Percentiles rank a stretch among this genome's conserved stretches.
These are phyloP conservation scores for Thelonectria olida DNA, from an alignment of 2,329 filamentous ascomycete genomes.

Conservation along the genomic window DNA sequence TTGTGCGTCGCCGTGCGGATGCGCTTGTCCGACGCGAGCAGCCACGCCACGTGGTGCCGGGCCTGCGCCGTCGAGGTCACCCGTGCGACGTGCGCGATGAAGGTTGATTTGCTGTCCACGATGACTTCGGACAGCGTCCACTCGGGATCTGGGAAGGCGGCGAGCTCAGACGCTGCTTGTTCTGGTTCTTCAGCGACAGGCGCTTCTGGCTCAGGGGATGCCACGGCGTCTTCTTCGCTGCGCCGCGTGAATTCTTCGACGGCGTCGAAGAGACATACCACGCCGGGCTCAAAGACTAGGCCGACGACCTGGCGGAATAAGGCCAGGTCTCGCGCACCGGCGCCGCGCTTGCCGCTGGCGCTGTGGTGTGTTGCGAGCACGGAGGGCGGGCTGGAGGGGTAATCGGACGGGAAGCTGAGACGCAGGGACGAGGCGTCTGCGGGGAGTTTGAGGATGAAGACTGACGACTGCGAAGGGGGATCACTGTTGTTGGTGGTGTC, in stretches of 20 bases:
- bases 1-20: constrained; percentile 92
- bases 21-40: constrained; percentile 84
- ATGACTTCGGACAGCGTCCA: constrained; percentile 82
- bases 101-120: constrained; percentile 86
- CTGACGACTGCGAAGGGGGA: background rate
- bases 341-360: constrained; percentile 76
- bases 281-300: constrained; percentile 75
- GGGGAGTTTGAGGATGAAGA: constrained; percentile 75
- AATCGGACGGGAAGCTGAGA: constrained; percentile 75
- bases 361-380: constrained; percentile 85
- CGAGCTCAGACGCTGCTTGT: constrained; percentile 30
- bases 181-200: constrained; percentile 34
- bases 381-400: constrained; percentile 77
- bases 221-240: constrained; percentile 44
- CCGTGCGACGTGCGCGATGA: constrained; percentile 78
- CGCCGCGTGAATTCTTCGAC: constrained; percentile 74
- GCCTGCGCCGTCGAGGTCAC: constrained; percentile 79
- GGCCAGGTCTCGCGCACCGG: constrained; percentile 75
- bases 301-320: constrained; percentile 73
- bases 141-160: constrained; percentile 37
- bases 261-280: constrained; percentile 91
- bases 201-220: constrained; percentile 30
- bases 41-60: constrained; percentile 73
- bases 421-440: constrained; percentile 66
- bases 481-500: no score